These are phyloP conservation scores for Mycena vulgaris DNA, from an alignment of 768 basidiomycete genomes.

Conservation along the genomic window DNA sequence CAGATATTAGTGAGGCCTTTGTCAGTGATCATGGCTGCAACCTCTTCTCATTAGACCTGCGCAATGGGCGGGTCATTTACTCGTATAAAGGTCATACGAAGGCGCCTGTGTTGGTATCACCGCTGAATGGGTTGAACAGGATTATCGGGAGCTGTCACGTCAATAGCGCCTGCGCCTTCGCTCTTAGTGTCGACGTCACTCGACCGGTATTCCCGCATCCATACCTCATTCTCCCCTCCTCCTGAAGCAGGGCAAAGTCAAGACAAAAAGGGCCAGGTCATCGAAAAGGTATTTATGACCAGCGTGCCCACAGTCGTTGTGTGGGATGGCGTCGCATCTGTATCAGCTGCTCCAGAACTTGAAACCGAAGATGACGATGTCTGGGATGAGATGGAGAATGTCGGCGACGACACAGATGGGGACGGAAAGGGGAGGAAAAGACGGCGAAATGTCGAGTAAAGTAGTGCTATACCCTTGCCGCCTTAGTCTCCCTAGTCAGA, in stretches of 20 bases:
- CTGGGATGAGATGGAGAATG: conserved; percentile 77
- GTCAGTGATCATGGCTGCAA: conserved; percentile 76
- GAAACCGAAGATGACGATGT: conserved; percentile 69
- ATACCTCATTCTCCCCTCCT: conserved; percentile 72
- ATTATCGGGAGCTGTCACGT: conserved; percentile 78
- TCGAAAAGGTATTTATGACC: conserved; percentile 77
- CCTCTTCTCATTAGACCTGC: conserved; percentile 76
- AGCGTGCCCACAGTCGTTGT: conserved; percentile 72
- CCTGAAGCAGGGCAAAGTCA: conserved; percentile 62
- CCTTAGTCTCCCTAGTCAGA: too few relatives aligned
- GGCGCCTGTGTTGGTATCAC: not conserved
- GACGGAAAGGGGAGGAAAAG: conserved; percentile 42
- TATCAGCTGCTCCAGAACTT: conserved; percentile 25
- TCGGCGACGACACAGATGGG: conserved; percentile 53
- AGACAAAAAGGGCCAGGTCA: conserved; percentile 70
- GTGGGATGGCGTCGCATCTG: conserved; percentile 65
- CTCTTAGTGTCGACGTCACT: conserved; percentile 73
- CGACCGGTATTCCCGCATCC: conserved; percentile 81
- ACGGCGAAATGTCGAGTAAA: conserved; percentile 40
- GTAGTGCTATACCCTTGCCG: too few relatives aligned
- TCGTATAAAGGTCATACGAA: conserved; percentile 70
- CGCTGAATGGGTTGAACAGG: conserved; percentile 56
- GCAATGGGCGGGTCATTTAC: conserved; percentile 76
- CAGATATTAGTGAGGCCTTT: conserved; percentile 64
- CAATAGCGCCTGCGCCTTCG: conserved; percentile 70